Evolutionary conservation across 2,329 filamentous ascomycete genomes (phyloP).

Genomic region (Cercospora sp.): DNA sequence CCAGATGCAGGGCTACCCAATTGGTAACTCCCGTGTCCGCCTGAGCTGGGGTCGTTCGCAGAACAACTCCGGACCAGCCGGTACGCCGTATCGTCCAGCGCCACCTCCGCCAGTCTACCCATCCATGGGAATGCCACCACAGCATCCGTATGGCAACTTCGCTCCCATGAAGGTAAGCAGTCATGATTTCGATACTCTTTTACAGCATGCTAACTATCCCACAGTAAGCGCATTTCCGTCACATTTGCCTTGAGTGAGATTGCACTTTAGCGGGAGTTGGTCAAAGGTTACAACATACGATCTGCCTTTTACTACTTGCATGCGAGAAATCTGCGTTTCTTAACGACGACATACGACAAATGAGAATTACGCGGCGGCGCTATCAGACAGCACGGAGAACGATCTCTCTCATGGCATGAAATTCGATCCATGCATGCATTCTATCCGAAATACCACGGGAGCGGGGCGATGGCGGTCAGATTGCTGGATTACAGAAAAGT

Average conservation of each 20-base stretch:
- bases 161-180: slow-evolving; percentile 63
- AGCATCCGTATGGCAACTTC: slow-evolving; percentile 64
- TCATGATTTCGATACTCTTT: not conserved
- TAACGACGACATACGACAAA: slow-evolving; percentile 32
- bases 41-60: slow-evolving; percentile 97
- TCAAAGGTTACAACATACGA: slow-evolving; percentile 28
- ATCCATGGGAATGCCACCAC: slow-evolving; percentile 63
- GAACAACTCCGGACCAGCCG: slow-evolving; percentile 96
- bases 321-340: slow-evolving; percentile 29
- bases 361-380: slow-evolving; percentile 19
- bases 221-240: slow-evolving; percentile 40
- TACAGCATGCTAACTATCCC: slow-evolving; percentile 18
- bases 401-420: slow-evolving; percentile 30
- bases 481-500: slow-evolving; percentile 30
- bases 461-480: slow-evolving; percentile 26
- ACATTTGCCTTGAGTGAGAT: slow-evolving; percentile 43
- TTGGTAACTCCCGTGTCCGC: slow-evolving; percentile 96
- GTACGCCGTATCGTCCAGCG: slow-evolving; percentile 93
- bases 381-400: slow-evolving; percentile 27
- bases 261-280: slow-evolving; percentile 46
- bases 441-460: slow-evolving; percentile 4
- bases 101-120: slow-evolving; percentile 75
- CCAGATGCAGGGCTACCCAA: slow-evolving; percentile 99
- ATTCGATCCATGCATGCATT: slow-evolving; percentile 19
- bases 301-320: slow-evolving; percentile 32